phyloP scores from a whole-genome alignment of 305 asterid species.

The Fraxinus sp. region DNA sequence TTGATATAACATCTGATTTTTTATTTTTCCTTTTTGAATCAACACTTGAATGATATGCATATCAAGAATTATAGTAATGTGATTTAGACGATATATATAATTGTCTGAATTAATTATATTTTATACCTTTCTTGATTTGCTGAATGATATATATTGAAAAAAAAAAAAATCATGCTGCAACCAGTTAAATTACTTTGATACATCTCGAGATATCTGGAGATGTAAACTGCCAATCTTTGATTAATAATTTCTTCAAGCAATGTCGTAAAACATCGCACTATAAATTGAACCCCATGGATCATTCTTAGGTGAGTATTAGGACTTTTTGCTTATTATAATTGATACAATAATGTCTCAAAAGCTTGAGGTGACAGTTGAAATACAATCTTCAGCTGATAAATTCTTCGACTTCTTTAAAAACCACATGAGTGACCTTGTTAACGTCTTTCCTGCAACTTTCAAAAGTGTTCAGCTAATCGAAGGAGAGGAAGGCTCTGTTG shows the following conservation, averaged over 20 bases:
- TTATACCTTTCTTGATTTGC: not conserved
- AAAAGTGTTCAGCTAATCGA: constrained; percentile 19
- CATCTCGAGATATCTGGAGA: too few relatives aligned
- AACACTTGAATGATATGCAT: too few relatives aligned
- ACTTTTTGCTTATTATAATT: too few relatives aligned
- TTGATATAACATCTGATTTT: too few relatives aligned
- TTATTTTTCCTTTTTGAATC: too few relatives aligned
- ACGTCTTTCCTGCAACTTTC: constrained; percentile 16
- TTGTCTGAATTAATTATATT: not conserved
- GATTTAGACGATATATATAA: too few relatives aligned
- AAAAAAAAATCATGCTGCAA: not conserved
- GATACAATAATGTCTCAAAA: constrained; percentile 33
- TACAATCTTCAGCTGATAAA: constrained; percentile 23
- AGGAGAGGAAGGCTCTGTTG: constrained; percentile 32
- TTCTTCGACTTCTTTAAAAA: constrained; percentile 22
- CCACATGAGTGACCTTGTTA: constrained; percentile 6
- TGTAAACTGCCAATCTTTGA: not conserved
- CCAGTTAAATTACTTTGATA: too few relatives aligned
- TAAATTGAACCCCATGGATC: not conserved
- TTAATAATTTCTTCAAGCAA: not conserved
- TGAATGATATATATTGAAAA: not conserved
- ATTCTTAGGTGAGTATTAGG: not conserved
- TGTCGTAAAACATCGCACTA: not conserved
- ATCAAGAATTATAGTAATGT: not conserved
- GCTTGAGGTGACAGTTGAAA: constrained; percentile 27